Conservation (phyloP, 2,329 filamentous ascomycete genomes). For the Aspergillus sp. region DNA sequence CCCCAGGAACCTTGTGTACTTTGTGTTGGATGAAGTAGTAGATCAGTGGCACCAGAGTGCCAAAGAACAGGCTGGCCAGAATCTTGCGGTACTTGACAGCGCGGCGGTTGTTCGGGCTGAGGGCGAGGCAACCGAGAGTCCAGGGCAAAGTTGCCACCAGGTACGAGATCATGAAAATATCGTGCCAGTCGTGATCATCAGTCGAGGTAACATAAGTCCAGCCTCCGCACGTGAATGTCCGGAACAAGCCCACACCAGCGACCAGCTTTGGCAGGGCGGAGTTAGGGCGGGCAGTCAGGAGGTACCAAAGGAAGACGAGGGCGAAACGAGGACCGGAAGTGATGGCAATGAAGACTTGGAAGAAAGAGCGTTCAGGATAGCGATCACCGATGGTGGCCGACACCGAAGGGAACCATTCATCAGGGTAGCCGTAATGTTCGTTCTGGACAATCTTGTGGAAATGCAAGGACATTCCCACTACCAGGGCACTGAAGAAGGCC, state of each 20-base stretch:
- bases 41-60: slow-evolving; percentile 81
- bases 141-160: slow-evolving; percentile 91
- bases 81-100: slow-evolving; percentile 89
- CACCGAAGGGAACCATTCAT: slow-evolving; percentile 96
- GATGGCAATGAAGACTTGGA: slow-evolving; percentile 95
- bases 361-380: slow-evolving; percentile 94
- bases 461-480: slow-evolving; percentile 79
- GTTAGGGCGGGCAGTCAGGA: slow-evolving; percentile 77
- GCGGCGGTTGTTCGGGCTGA: slow-evolving; percentile 80
- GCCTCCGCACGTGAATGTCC: slow-evolving; percentile 90
- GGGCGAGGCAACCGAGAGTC: slow-evolving; percentile 84
- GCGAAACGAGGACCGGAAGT: slow-evolving; percentile 92
- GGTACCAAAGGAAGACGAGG: slow-evolving; percentile 88
- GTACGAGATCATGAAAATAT: slow-evolving; percentile 99
- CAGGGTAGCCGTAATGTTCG: slow-evolving; percentile 89
- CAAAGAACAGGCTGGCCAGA: slow-evolving; percentile 82
- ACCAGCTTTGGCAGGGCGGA: slow-evolving; percentile 78
- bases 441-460: slow-evolving; percentile 98
- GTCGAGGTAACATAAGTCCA: slow-evolving; percentile 99
- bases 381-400: slow-evolving; percentile 96
- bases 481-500: slow-evolving; percentile 82
- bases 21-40: slow-evolving; percentile 99
- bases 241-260: slow-evolving; percentile 75
- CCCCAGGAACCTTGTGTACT: slow-evolving; percentile 88
- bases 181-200: slow-evolving; percentile 97